These are phyloP conservation scores for Aureobasidium sp. DNA, from an alignment of 2,329 filamentous ascomycete genomes.

Conservation along the genomic window DNA sequence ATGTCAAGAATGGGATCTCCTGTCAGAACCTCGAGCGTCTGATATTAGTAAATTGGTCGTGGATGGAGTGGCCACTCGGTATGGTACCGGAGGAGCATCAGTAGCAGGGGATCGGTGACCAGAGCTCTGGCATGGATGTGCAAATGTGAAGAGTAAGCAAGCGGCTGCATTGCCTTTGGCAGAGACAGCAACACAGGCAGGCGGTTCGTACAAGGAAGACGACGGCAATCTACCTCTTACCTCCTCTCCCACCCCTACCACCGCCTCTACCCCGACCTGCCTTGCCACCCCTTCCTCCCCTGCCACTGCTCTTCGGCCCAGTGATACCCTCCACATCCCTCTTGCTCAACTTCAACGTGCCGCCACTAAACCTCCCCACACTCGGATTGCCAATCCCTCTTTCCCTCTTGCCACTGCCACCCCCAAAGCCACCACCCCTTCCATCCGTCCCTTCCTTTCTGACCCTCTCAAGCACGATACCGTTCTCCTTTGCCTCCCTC, in stretches of 20 bases:
- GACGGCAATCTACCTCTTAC: background rate
- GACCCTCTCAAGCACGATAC: constrained; percentile 69
- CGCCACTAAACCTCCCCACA: constrained; percentile 71
- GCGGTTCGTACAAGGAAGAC: background rate
- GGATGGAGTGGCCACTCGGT: background rate
- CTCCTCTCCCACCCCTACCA: constrained; percentile 1
- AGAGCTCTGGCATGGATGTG: background rate
- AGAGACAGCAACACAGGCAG: background rate
- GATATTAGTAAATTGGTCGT: too few species aligned
- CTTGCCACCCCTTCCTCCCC: constrained; percentile 12
- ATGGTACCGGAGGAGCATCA: background rate
- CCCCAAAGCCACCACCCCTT: constrained; percentile 15
- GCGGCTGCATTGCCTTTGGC: background rate
- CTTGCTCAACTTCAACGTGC: constrained; percentile 69
- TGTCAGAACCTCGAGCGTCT: background rate
- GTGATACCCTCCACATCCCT: constrained; percentile 62
- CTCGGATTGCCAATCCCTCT: constrained; percentile 64
- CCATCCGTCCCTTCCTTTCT: constrained; percentile 29
- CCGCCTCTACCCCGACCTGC: background rate
- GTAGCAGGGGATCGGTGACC: too few species aligned
- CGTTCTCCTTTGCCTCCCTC: constrained; percentile 77
- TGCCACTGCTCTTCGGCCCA: constrained; percentile 6
- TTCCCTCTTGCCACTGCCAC: constrained; percentile 37
- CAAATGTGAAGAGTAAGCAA: background rate
- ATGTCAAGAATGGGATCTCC: background rate